These are phyloP conservation scores for Corynascus novoguineensis DNA, from an alignment of 495 filamentous ascomycete species.

Conservation along the genomic window DNA sequence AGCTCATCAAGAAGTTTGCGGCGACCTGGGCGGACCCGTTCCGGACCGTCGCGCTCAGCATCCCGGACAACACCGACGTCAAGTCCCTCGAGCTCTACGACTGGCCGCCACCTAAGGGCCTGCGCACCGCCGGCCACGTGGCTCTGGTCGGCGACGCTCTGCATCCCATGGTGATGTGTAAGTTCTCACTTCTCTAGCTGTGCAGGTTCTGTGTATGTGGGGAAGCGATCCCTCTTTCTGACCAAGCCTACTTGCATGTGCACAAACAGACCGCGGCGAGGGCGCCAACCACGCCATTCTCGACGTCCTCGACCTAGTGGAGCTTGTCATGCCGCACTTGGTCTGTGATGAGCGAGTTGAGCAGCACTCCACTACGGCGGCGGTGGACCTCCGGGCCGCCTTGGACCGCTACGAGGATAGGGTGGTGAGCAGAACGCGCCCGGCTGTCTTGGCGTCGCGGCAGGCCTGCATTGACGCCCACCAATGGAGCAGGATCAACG, in stretches of 20 bases:
- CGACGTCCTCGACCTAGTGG: slow-evolving; percentile 34
- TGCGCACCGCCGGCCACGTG: slow-evolving; percentile 33
- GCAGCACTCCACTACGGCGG: background rate
- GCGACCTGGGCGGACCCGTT: slow-evolving; percentile 54
- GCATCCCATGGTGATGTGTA: slow-evolving; percentile 60
- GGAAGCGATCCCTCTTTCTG: background rate
- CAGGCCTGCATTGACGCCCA: slow-evolving; percentile 62
- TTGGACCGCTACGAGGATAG: slow-evolving; percentile 47
- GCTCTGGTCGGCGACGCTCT: slow-evolving; percentile 56
- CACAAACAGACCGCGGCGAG: slow-evolving; percentile 39
- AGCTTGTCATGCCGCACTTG: slow-evolving; percentile 17
- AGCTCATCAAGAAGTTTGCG: slow-evolving; percentile 49
- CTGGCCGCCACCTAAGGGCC: slow-evolving; percentile 40
- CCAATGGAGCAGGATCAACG: slow-evolving; percentile 40
- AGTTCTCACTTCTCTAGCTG: slow-evolving; percentile 19
- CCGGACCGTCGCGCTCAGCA: slow-evolving; percentile 37
- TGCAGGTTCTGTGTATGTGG: background rate
- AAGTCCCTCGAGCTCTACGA: slow-evolving; percentile 52
- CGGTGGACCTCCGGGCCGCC: slow-evolving; percentile 22
- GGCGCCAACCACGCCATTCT: slow-evolving; percentile 42
- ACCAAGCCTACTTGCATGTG: no score
- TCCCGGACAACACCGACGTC: slow-evolving; percentile 45
- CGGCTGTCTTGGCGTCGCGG: slow-evolving; percentile 51
- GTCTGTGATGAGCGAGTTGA: background rate
- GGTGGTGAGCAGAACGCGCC: slow-evolving; percentile 45